Conservation (phyloP, 495 filamentous ascomycete species). For the Lasiosphaeria ovina region DNA sequence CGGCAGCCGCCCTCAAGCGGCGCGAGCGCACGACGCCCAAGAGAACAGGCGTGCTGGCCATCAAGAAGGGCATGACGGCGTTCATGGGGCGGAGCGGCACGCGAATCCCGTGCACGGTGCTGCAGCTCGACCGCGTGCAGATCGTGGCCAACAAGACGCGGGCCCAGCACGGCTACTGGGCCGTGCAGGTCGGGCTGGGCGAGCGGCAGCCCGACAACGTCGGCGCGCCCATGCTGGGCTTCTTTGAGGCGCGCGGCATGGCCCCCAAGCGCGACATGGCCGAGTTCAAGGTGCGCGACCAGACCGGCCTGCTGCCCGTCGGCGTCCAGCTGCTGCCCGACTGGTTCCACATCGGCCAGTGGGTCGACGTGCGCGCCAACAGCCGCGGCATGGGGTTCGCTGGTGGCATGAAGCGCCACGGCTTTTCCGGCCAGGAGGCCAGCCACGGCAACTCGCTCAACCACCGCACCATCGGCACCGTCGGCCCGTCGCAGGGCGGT, state of each 20-base stretch:
- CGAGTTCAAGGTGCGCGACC: constrained; percentile 83
- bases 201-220: constrained; percentile 74
- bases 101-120: constrained; percentile 82
- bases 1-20: constrained; percentile 76
- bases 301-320: constrained; percentile 67
- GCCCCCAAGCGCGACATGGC: constrained; percentile 76
- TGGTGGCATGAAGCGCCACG: constrained; percentile 95
- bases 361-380: constrained; percentile 76
- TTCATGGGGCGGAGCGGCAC: constrained; percentile 77
- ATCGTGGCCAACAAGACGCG: constrained; percentile 82
- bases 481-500: constrained; percentile 82
- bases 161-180: constrained; percentile 80
- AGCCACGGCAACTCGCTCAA: constrained; percentile 92
- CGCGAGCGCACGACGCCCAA: constrained; percentile 73
- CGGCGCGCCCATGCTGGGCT: constrained; percentile 75
- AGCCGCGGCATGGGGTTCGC: constrained; percentile 87
- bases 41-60: constrained; percentile 76
- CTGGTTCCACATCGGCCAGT: constrained; percentile 90
- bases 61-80: constrained; percentile 94
- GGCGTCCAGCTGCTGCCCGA: constrained; percentile 72
- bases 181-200: constrained; percentile 84
- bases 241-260: constrained; percentile 74
- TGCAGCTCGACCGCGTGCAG: constrained; percentile 90
- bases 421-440: constrained; percentile 82
- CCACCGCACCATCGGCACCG: constrained; percentile 85